Evolutionary conservation across 2,329 filamentous ascomycete species (phyloP).

Genomic region (Westerdykella sp.): DNA sequence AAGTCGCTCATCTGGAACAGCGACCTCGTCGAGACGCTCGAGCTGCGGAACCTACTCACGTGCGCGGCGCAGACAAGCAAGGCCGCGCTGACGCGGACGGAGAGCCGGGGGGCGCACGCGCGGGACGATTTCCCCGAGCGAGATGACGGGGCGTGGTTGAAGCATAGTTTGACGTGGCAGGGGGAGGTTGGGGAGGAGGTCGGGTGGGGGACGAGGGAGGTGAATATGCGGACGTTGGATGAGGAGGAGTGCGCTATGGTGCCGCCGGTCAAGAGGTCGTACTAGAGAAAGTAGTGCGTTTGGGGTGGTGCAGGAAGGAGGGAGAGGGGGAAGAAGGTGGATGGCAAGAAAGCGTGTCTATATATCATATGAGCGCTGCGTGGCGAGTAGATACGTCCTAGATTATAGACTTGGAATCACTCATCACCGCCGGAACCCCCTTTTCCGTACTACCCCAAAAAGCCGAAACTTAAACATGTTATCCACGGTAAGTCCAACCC

Average conservation of each 20-base stretch:
- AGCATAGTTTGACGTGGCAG: slow-evolving; percentile 46
- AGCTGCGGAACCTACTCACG: slow-evolving; percentile 43
- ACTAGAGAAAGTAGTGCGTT: slow-evolving; percentile 13
- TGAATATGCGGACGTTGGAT: slow-evolving; percentile 42
- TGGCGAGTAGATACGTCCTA: no score
- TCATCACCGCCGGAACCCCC: no score
- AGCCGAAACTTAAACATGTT: no score
- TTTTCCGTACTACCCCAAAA: no score
- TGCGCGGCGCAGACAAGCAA: slow-evolving; percentile 45
- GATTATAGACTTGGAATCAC: no score
- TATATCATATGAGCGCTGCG: no score
- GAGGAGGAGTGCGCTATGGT: slow-evolving; percentile 39
- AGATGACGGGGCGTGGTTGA: slow-evolving; percentile 42
- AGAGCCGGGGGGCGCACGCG: slow-evolving; percentile 45
- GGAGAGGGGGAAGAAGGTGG: no score
- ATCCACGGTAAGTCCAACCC: no score
- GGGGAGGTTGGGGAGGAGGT: slow-evolving; percentile 35
- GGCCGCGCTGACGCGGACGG: slow-evolving; percentile 39
- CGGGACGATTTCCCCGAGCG: slow-evolving; percentile 43
- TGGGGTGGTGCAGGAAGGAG: no score
- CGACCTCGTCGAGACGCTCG: slow-evolving; percentile 45
- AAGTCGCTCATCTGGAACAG: slow-evolving; percentile 46
- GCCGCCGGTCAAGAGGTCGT: slow-evolving; percentile 31
- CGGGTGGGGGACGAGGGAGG: slow-evolving; percentile 38
- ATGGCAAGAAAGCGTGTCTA: no score